Conservation (phyloP, 2,329 filamentous ascomycete species). For the Aspergillus alliaceus region DNA sequence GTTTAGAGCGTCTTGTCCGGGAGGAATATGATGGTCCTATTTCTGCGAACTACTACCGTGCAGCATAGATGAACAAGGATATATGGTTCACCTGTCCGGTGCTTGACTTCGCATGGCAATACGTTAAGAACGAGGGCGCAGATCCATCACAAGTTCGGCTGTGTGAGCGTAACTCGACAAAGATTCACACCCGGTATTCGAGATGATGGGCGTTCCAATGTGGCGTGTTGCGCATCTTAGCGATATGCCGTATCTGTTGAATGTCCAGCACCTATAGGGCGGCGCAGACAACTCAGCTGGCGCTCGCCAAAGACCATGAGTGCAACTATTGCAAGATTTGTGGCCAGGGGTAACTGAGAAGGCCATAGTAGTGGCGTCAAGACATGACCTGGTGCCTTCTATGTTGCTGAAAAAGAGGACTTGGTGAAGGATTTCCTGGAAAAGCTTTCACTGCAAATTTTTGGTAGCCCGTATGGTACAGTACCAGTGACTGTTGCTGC, state of each 20-base stretch:
- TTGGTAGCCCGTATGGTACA: constrained; percentile 5
- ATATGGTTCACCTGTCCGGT: constrained; percentile 35
- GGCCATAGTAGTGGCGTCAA: neutral
- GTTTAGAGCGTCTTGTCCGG: constrained; percentile 14
- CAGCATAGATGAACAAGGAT: constrained; percentile 34
- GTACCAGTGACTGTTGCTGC: neutral
- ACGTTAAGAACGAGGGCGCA: constrained; percentile 19
- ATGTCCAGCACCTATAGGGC: constrained; percentile 9
- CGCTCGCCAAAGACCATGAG: constrained; percentile 9
- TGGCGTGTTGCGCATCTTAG: constrained; percentile 36
- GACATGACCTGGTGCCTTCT: constrained; percentile 6
- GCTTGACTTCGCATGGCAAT: constrained; percentile 34
- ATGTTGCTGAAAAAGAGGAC: neutral
- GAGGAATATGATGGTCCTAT: constrained; percentile 13
- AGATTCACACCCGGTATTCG: constrained; percentile 25
- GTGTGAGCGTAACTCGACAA: constrained; percentile 32
- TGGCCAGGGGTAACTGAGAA: neutral
- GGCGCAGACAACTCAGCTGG: constrained; percentile 16
- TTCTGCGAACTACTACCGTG: constrained; percentile 34
- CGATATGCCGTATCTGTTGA: constrained; percentile 35
- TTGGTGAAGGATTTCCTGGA: neutral
- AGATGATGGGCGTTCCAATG: constrained; percentile 32
- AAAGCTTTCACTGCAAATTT: constrained; percentile 7
- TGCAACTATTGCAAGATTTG: constrained; percentile 8
- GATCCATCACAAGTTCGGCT: constrained; percentile 19